Base-by-base conservation (phyloP, 192 early-diverging fungal genomes). In the Umbelopsis ramanniana region DNA sequence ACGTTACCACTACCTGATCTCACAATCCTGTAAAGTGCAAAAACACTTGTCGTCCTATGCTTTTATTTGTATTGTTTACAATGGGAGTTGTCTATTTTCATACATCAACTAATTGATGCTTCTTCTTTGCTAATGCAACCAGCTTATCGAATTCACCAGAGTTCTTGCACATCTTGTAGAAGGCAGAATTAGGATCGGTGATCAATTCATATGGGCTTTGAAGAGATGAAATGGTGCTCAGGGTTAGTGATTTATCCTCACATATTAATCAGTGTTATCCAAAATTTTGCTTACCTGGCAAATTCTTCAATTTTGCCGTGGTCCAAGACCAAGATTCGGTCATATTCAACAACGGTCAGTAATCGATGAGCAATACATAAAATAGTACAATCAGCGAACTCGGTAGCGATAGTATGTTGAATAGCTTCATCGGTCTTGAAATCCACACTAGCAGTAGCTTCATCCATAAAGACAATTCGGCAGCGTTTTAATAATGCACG, bases 361-460 rank as follows among this genome's bases (percentile, higher is more conserved):
- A 96, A 55, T 21, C 96, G 88, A 71, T 99, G 97, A 2, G 97
- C 97, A 78, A 99, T 94, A 72, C 90, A 92, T 53, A 99, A 76
- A 55, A 98, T 72, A 0, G 97, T 98, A 37, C 87, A 87, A 47
- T 90, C 82, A 19, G 81, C 85, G 79, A 96, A 94, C 69, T 89
- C 84, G 26, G 88, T 84, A 29, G 91, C 86, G 67, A 98, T 96
- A 0, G 96, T 93, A 8, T 83, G 79, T 84, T 98, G 97, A 79
- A 98, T 97, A 17, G 84, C 82, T n/a, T 85, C 85, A 73, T 98
- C 97, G 0, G 94, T 96, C 66, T 89, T 84, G 72, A 90, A 90
- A 73, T 98, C 97, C 0, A 98, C 91, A 2, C 81, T 84, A 2
- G 86, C 96, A 14, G 90, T 93, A 2, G 92, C 91, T 76, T 93